Percentiles rank a stretch among this genome's conserved stretches.
phyloP scores from a whole-genome alignment of 352 stramenopile genomes.

The Phytophthora citricola region DNA sequence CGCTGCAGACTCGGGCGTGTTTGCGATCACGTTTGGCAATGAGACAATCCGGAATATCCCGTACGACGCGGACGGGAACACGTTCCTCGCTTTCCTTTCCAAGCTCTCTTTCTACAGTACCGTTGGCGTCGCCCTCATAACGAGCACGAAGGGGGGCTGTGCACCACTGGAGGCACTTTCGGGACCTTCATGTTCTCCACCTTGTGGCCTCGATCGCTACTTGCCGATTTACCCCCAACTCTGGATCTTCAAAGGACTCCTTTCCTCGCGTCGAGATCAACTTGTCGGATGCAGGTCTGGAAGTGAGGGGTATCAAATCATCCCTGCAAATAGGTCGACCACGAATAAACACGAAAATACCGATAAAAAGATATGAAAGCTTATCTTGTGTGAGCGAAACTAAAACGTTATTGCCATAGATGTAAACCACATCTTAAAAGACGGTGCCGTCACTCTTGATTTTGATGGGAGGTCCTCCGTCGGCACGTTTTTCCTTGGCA shows the following conservation, averaged over 20 bases:
- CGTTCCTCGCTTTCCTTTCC: conserved; percentile 48
- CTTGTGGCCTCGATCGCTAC: conserved; percentile 57
- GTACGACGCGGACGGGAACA: conserved; percentile 64
- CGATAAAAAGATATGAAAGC: too few relatives aligned
- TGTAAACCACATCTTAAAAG: conserved; percentile 49
- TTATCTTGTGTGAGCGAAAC: too few relatives aligned
- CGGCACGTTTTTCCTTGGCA: conserved; percentile 76
- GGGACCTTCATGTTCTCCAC: conserved; percentile 63
- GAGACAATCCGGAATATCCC: conserved; percentile 65
- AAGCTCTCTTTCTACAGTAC: conserved; percentile 53
- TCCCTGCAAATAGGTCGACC: too few relatives aligned
- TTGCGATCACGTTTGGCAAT: conserved; percentile 66
- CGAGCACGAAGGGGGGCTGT: conserved; percentile 37
- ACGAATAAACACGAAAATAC: too few relatives aligned
- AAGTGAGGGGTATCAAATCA: too few relatives aligned
- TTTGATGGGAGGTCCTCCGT: conserved; percentile 77
- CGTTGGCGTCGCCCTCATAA: conserved; percentile 55
- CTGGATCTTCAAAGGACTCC: conserved; percentile 31
- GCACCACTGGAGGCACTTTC: conserved; percentile 60
- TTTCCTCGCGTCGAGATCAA: too few relatives aligned
- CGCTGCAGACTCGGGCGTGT: conserved; percentile 61
- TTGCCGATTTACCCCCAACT: conserved; percentile 65
- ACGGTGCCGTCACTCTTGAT: conserved; percentile 91
- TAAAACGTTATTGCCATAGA: background rate
- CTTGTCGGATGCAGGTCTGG: too few relatives aligned